Percentiles rank a stretch among this genome's conserved stretches.
Evolutionary conservation across 2,329 filamentous ascomycete species (phyloP).

Genomic region (Aspergillus neotritici): DNA sequence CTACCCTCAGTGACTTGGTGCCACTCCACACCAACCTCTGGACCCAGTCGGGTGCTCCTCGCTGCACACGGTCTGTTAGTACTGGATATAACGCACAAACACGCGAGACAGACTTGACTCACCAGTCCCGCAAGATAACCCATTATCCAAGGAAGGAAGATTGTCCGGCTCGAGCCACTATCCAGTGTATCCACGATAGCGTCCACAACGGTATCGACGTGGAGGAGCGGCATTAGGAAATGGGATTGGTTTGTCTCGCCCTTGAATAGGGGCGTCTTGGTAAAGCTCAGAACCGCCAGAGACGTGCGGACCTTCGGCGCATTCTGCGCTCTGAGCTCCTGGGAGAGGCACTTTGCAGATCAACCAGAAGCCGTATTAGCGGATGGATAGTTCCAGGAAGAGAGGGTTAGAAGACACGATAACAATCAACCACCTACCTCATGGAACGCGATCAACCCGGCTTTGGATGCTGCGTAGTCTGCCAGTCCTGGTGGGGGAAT

Average conservation of each 20-base stretch:
- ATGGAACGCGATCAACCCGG: slow-evolving; percentile 20
- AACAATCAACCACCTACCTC: slow-evolving; percentile 7
- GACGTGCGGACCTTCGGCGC: slow-evolving; percentile 16
- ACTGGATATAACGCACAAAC: neutral
- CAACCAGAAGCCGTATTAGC: too few species aligned
- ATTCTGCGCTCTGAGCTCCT: slow-evolving; percentile 14
- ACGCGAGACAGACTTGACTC: slow-evolving; percentile 1
- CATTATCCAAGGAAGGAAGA: slow-evolving; percentile 17
- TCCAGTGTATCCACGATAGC: slow-evolving; percentile 17
- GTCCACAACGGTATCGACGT: slow-evolving; percentile 22
- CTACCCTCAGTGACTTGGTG: slow-evolving; percentile 14
- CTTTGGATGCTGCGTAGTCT: slow-evolving; percentile 21
- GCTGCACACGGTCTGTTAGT: slow-evolving; percentile 5
- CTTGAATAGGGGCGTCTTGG: slow-evolving; percentile 21
- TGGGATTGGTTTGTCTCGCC: slow-evolving; percentile 19
- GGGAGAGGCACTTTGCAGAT: slow-evolving; percentile 4
- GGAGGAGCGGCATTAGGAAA: slow-evolving; percentile 20
- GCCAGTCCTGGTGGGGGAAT: slow-evolving; percentile 19
- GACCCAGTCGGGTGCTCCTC: slow-evolving; percentile 15
- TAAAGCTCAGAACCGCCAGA: slow-evolving; percentile 19
- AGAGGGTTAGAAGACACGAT: too few species aligned
- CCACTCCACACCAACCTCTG: slow-evolving; percentile 12
- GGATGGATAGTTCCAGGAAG: too few species aligned
- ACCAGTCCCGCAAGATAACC: slow-evolving; percentile 18
- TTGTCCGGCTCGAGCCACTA: slow-evolving; percentile 14